Percentiles rank a stretch among this genome's conserved stretches.
Evolutionary conservation across 176 grass and related monocot species (phyloP).

Genomic region (Aegilops longissima): DNA sequence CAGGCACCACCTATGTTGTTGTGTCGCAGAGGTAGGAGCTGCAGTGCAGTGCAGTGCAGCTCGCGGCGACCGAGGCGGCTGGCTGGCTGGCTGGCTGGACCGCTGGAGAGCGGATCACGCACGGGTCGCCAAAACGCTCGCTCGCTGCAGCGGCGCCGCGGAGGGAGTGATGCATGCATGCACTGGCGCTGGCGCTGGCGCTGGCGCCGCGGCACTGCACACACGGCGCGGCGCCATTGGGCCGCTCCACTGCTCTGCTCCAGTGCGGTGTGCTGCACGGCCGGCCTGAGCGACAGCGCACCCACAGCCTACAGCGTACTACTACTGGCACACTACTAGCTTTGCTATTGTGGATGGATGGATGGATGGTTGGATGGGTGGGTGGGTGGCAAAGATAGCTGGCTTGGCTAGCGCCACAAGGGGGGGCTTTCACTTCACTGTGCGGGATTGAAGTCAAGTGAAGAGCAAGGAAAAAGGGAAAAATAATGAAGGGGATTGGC

Average conservation of each 20-base stretch:
- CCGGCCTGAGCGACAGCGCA: neutral
- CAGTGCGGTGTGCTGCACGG: neutral
- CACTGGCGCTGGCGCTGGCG: too few species aligned
- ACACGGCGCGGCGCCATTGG: conserved; percentile 21
- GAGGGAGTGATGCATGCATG: neutral
- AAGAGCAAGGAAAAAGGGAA: neutral
- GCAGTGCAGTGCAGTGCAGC: neutral
- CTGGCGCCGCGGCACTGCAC: neutral
- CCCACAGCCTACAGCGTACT: neutral
- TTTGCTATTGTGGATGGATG: neutral
- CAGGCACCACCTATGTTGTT: too few species aligned
- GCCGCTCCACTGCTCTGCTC: neutral
- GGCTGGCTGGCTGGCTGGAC: neutral
- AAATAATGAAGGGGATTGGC: neutral
- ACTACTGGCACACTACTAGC: neutral
- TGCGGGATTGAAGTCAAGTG: neutral
- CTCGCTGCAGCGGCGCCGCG: too few species aligned
- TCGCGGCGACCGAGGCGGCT: neutral
- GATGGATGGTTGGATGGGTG: too few species aligned
- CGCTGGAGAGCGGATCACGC: neutral
- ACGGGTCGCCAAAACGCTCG: neutral
- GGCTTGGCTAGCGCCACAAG: too few species aligned
- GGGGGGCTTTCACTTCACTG: conserved; percentile 35
- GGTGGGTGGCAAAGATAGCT: too few species aligned
- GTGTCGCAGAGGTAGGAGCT: neutral